Base-by-base conservation (phyloP, 257 asterid genomes). In the Solanum boliviense region DNA sequence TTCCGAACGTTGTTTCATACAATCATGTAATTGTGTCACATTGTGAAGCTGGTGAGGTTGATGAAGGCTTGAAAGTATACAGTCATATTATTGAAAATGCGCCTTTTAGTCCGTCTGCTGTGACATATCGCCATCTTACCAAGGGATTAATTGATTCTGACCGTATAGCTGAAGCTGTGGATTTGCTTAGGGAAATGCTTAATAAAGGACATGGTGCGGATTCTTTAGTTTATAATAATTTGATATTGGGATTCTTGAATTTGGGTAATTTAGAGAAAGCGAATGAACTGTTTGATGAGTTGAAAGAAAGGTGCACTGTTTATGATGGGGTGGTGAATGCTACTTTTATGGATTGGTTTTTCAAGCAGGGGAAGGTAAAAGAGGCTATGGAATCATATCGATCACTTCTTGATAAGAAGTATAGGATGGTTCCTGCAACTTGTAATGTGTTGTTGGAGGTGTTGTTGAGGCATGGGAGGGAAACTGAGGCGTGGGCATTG, bases 171-270 rank as follows among this genome's bases (percentile, higher is more conserved):
- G 97, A 97, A 21, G 98, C 98, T 0, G 94, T 93, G 46, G 90
- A 89, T 88, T 88, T 92, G 36, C 94, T 97, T 38, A 90, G 95
- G 21, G 98, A 97, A 73, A 97, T 97, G 99, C 72, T 97, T 89
- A 90, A 92, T 82, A 95, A 92, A 88, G 99, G 99, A 36, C 95
- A 94, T 2, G 99, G 98, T 35, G 98, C 99, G 2, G 98, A 97
- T 89, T 97, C 99, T 11, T 90, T 95, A 74, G 99, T 97, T 73
- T 97, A 87, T 73, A 93, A 97, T 88, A 97, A 97, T 85, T 91
- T 95, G 89, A 95, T 97, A 89, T 93, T 90, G 44, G 99, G 99
- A 38, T 95, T 91, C 88, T 85, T 97, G 88, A 90, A 92, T 87
- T 87, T 93, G 89, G 98, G 92, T 18, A 92, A 96, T 84, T 85